Evolutionary conservation across 2,329 filamentous ascomycete species (phyloP), one percentile per base, ranked within the genome.

Genomic region (Penicillium hesseltinei): DNA sequence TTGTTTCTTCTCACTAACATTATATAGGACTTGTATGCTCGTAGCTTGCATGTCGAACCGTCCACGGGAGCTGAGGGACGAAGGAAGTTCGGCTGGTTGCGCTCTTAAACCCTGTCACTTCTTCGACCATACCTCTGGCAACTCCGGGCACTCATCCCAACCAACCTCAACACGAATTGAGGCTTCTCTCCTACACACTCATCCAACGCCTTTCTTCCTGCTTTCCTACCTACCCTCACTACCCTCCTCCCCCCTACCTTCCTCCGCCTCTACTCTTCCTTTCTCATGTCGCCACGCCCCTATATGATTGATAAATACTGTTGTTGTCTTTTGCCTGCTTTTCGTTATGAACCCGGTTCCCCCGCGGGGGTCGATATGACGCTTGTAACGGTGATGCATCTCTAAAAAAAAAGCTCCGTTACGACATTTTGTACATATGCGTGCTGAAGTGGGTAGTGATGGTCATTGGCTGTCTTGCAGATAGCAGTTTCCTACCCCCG

Each of bases 21-120:
- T 31, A 1, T 1, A 33, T 60, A 86, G 84, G 82, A 84, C 57
- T 75, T 86, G 36, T 86, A 84, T 69, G 80, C 82, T 45, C 82
- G 83, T 61, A 86, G 83, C 66, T 75, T 81, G 55, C 78, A 82
- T 54, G 73, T 85, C 51, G 81, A 82, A 67, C 80, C 80, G 29
- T 77, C 80, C 35, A 68, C 66, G 36, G 71, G 71, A 56, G 69
- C 71, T 29, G 72, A 74, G 57, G 66, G 63, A 46, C 71, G 73
- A 40, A 79, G 71, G 64, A 78, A 75, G 64, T 78, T 78, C 61
- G 74, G 72, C 59, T 78, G 75, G 75, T 64, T 76, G 61, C 72
- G 76, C 53, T 66, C 69, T 40, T 75, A 67, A 67, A n/a, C 29
- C 39, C n/a, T 21, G 10, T 27, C 19, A n/a, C 19, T 19, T 35